Percentiles rank a stretch among this genome's conserved stretches.
Conservation (phyloP, 2,329 filamentous ascomycete species). For the Penicillium sp. region DNA sequence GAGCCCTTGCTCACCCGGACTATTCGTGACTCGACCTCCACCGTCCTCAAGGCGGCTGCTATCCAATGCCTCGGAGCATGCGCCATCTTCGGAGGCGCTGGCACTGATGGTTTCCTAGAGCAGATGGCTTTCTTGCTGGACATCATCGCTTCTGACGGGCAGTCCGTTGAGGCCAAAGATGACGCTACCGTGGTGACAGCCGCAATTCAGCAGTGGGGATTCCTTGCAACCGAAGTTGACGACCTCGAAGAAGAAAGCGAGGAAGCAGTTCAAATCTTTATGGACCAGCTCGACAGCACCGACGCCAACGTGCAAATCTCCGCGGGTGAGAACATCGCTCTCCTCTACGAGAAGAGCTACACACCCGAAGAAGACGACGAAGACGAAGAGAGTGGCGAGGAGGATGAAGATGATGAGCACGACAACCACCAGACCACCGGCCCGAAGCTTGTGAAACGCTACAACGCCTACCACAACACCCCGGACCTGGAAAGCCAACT, state of each 20-base stretch:
- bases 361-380: conserved; percentile 61
- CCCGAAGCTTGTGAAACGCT: conserved; percentile 59
- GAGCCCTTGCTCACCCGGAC: conserved; percentile 60
- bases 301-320: conserved; percentile 73
- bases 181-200: conserved; percentile 70
- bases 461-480: conserved; percentile 66
- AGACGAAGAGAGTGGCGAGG: conserved; percentile 48
- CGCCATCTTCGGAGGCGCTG: conserved; percentile 74
- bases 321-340: conserved; percentile 76
- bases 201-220: conserved; percentile 76
- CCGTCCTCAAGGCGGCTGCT: conserved; percentile 65
- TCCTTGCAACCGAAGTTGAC: conserved; percentile 75
- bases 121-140: conserved; percentile 75
- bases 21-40: conserved; percentile 67
- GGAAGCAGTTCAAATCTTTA: conserved; percentile 74
- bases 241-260: conserved; percentile 72
- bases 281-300: conserved; percentile 78
- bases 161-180: conserved; percentile 70
- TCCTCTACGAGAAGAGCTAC: conserved; percentile 76
- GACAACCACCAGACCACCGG: conserved; percentile 43
- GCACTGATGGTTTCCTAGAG: conserved; percentile 66
- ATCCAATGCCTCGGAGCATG: conserved; percentile 74
- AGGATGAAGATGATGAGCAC: conserved; percentile 45
- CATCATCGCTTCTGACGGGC: conserved; percentile 77
- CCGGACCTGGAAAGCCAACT: conserved; percentile 62